A percentile compares a stretch with the other conserved stretches of the same genome.
Evolutionary conservation across 228 moss, liverwort and hornwort genomes (phyloP).

Genomic region (Sphagnum fallax): DNA sequence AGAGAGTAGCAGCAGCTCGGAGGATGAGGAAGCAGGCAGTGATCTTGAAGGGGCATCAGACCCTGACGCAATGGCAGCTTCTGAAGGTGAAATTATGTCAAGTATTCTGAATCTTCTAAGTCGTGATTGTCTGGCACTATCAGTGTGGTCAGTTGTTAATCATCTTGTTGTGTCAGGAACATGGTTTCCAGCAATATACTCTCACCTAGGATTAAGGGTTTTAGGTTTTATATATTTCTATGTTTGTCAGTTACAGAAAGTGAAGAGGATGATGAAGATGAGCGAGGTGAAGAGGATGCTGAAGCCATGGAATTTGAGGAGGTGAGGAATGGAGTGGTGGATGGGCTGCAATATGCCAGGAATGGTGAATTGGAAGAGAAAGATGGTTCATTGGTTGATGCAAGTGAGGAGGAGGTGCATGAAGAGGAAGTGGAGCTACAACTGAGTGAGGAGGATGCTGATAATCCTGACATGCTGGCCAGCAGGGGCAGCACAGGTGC

Average conservation of each 20-base stretch:
- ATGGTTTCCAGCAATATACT: too few relatives aligned
- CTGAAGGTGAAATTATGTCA: conserved; percentile 1
- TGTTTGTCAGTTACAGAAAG: background rate
- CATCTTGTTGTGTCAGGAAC: too few relatives aligned
- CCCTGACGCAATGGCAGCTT: background rate
- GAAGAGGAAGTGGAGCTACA: conserved; percentile 12
- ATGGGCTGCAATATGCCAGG: conserved; percentile 16
- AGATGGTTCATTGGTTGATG: conserved; percentile 46
- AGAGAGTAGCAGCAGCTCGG: conserved; percentile 20
- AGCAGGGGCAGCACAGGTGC: conserved; percentile 47
- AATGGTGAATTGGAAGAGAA: conserved; percentile 29
- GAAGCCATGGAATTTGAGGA: too few relatives aligned
- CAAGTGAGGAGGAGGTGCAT: conserved; percentile 34
- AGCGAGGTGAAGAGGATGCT: background rate
- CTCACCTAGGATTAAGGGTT: background rate
- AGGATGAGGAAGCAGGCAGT: conserved; percentile 18
- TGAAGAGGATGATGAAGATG: conserved; percentile 20
- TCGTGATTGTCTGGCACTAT: too few relatives aligned
- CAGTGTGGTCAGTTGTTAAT: too few relatives aligned
- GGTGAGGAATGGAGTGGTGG: background rate
- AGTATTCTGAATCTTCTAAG: background rate
- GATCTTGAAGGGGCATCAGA: conserved; percentile 6
- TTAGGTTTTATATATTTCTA: background rate
- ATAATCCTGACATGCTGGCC: conserved; percentile 38
- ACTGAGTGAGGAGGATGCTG: conserved; percentile 20